Percentiles rank a stretch among this genome's conserved stretches.
Evolutionary conservation across 306 rosid genomes (phyloP).

Genomic region (Cicer yamashitae): DNA sequence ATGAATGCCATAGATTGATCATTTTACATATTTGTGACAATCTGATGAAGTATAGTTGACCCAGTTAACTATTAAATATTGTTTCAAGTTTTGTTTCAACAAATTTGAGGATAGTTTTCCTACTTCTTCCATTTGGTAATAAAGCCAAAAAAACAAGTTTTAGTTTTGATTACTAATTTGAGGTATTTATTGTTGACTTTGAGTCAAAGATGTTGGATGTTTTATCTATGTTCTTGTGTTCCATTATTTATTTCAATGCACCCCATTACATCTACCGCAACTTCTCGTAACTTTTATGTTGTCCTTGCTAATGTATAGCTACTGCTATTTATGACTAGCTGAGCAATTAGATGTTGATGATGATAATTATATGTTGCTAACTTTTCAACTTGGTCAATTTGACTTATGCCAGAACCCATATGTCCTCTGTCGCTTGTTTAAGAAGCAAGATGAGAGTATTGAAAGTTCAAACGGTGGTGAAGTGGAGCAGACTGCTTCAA

Average conservation of each 20-base stretch:
- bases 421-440: constrained; percentile 87
- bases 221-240: constrained; percentile 37
- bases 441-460: constrained; percentile 76
- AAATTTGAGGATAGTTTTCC: background rate
- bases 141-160: background rate
- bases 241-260: background rate
- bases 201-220: constrained; percentile 10
- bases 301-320: constrained; percentile 25
- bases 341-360: constrained; percentile 3
- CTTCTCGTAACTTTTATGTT: constrained; percentile 9
- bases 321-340: constrained; percentile 16
- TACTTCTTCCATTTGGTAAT: background rate
- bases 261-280: background rate
- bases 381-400: constrained; percentile 41
- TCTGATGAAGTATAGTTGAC: background rate
- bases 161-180: constrained; percentile 16
- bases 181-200: constrained; percentile 34
- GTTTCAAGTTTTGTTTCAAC: background rate
- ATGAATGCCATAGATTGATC: background rate
- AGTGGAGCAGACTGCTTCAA: constrained; percentile 55
- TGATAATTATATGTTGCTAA: constrained; percentile 35
- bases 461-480: constrained; percentile 64
- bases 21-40: background rate
- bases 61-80: background rate
- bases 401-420: constrained; percentile 68